These are phyloP conservation scores for Microdochium paspali DNA, from an alignment of 2,329 filamentous ascomycete species.

Conservation along the genomic window DNA sequence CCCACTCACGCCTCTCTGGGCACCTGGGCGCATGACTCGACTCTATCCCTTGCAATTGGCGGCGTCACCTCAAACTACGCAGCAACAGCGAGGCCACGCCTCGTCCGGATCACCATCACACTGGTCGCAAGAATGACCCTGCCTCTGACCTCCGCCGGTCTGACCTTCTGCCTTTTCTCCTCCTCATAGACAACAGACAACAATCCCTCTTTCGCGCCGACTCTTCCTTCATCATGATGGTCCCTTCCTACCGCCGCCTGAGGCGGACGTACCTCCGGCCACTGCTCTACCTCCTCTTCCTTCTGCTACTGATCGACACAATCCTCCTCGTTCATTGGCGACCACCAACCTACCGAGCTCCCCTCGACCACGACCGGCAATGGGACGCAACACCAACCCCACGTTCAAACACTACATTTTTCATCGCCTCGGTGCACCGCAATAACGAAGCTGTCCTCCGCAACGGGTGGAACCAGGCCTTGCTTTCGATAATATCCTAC, in stretches of 20 bases:
- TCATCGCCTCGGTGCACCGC: constrained; percentile 59
- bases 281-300: constrained; percentile 17
- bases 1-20: no score
- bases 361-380: constrained; percentile 10
- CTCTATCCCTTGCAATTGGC: no score
- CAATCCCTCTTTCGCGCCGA: constrained; percentile 1
- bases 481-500: constrained; percentile 44
- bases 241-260: constrained; percentile 22
- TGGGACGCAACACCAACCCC: constrained; percentile 7
- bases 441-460: constrained; percentile 54
- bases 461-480: constrained; percentile 47
- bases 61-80: no score
- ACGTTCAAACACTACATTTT: constrained; percentile 33
- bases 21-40: no score
- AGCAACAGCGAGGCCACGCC: background rate
- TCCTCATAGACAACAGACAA: constrained; percentile 4
- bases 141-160: background rate
- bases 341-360: constrained; percentile 18
- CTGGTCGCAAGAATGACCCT: background rate
- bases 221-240: constrained; percentile 17
- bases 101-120: no score
- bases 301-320: constrained; percentile 24
- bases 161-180: background rate
- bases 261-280: constrained; percentile 24
- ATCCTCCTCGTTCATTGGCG: constrained; percentile 18